These are phyloP conservation scores for Plasmopara muralis DNA, from an alignment of 352 stramenopile genomes.

Conservation along the genomic window DNA sequence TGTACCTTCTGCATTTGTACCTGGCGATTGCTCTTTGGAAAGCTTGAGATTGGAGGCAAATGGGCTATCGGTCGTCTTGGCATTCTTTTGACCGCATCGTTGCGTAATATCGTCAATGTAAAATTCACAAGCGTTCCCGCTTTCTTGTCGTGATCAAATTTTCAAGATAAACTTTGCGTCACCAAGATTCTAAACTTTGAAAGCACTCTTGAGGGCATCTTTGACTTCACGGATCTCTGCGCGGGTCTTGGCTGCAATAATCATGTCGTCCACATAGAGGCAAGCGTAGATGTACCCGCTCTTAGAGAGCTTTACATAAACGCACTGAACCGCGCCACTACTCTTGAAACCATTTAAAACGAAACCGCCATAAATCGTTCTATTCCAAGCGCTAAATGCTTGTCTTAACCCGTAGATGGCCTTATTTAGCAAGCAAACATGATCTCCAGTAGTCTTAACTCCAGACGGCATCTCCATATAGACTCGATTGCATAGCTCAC, in stretches of 20 bases:
- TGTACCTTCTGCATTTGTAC: neutral
- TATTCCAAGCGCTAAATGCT: constrained; percentile 16
- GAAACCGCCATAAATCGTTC: neutral
- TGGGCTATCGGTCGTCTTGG: constrained; percentile 5
- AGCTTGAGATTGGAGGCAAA: constrained; percentile 5
- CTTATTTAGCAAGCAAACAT: constrained; percentile 14
- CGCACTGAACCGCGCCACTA: constrained; percentile 10
- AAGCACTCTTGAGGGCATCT: neutral
- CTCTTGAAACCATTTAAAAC: neutral
- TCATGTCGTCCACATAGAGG: constrained; percentile 1
- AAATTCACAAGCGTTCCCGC: neutral
- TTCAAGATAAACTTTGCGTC: constrained; percentile 12
- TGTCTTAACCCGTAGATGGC: constrained; percentile 20
- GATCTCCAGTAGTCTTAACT: constrained; percentile 8
- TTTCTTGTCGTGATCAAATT: constrained; percentile 12
- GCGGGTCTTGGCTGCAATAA: constrained; percentile 1
- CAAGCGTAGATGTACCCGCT: constrained; percentile 8
- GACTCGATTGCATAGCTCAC: constrained; percentile 1
- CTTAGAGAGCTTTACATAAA: neutral
- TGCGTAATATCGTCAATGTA: neutral
- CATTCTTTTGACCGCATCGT: constrained; percentile 9
- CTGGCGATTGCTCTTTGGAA: neutral
- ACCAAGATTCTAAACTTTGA: constrained; percentile 17
- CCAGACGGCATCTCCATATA: constrained; percentile 28
- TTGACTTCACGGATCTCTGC: neutral